These are phyloP conservation scores for Diophrys sp. DNA, from an alignment of 73 alveolate genomes.

Conservation along the genomic window DNA sequence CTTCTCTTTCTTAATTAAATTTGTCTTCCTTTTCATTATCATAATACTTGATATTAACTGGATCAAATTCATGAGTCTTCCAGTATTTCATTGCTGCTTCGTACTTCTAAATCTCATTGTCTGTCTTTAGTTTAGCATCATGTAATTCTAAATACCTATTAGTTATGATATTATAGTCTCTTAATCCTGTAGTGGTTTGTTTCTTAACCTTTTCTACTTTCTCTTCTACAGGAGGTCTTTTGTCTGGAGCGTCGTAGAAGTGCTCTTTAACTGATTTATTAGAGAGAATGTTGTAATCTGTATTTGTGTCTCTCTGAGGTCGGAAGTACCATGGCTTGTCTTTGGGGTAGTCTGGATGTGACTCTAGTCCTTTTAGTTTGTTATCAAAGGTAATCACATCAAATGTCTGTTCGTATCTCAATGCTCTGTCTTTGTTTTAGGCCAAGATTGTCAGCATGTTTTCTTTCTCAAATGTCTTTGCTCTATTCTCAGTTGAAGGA, in stretches of 20 bases:
- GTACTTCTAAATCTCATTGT: slow-evolving; percentile 70
- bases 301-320: slow-evolving; percentile 38
- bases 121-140: slow-evolving; percentile 77
- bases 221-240: slow-evolving; percentile 64
- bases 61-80: slow-evolving; percentile 84
- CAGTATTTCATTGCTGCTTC: slow-evolving; percentile 89
- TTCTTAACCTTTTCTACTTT: slow-evolving; percentile 39
- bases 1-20: slow-evolving; percentile 38
- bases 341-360: slow-evolving; percentile 85
- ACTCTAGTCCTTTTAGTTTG: slow-evolving; percentile 88
- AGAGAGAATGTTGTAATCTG: slow-evolving; percentile 75
- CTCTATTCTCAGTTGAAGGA: slow-evolving; percentile 4
- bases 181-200: slow-evolving; percentile 55
- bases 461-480: slow-evolving; percentile 55
- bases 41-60: slow-evolving; percentile 66
- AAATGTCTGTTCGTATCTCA: slow-evolving; percentile 84
- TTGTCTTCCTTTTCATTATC: slow-evolving; percentile 81
- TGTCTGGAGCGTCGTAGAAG: slow-evolving; percentile 84
- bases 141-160: slow-evolving; percentile 71
- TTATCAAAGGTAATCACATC: slow-evolving; percentile 82
- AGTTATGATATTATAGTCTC: slow-evolving; percentile 87
- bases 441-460: slow-evolving; percentile 63
- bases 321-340: slow-evolving; percentile 65
- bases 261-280: slow-evolving; percentile 71
- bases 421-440: slow-evolving; percentile 83